phyloP scores from a whole-genome alignment of 805 yeast genomes.

The Danielia oregonensis region DNA sequence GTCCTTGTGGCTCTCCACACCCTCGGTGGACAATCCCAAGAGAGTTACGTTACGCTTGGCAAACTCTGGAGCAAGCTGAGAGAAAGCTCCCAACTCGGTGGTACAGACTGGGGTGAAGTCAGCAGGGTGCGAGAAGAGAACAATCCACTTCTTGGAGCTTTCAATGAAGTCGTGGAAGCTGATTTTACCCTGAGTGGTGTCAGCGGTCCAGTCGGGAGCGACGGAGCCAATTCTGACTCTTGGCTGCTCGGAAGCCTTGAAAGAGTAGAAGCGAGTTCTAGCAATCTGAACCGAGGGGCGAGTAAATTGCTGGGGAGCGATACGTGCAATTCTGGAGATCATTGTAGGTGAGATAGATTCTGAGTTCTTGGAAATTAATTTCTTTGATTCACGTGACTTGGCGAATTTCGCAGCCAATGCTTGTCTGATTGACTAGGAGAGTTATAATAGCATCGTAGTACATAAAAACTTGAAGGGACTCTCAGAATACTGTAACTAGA shows the following conservation, averaged over 20 bases:
- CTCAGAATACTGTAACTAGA: too few species aligned
- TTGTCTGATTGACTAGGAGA: too few species aligned
- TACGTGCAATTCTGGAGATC: slow-evolving; percentile 14
- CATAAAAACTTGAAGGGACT: too few species aligned
- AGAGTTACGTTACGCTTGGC: slow-evolving; percentile 60
- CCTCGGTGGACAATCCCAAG: slow-evolving; percentile 67
- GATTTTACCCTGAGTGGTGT: slow-evolving; percentile 60
- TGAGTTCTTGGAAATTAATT: too few species aligned
- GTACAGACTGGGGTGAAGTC: slow-evolving; percentile 80
- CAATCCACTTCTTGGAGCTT: slow-evolving; percentile 49
- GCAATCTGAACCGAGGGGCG: slow-evolving; percentile 9
- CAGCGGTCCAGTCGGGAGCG: slow-evolving; percentile 67
- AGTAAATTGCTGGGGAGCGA: slow-evolving; percentile 8
- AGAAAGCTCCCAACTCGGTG: slow-evolving; percentile 74
- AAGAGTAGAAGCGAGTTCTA: slow-evolving; percentile 17
- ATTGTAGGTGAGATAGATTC: slow-evolving; percentile 4
- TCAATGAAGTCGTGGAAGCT: slow-evolving; percentile 63
- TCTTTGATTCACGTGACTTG: too few species aligned
- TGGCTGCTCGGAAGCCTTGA: slow-evolving; percentile 38
- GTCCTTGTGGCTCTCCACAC: slow-evolving; percentile 53
- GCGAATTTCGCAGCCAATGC: too few species aligned
- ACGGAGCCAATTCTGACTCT: slow-evolving; percentile 53
- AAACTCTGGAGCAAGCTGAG: slow-evolving; percentile 67
- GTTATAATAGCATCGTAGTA: too few species aligned
- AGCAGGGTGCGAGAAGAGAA: slow-evolving; percentile 72